A percentile compares a stretch with the other conserved stretches of the same genome.
Evolutionary conservation across 257 asterid species (phyloP).

Genomic region (Solanum piurae): DNA sequence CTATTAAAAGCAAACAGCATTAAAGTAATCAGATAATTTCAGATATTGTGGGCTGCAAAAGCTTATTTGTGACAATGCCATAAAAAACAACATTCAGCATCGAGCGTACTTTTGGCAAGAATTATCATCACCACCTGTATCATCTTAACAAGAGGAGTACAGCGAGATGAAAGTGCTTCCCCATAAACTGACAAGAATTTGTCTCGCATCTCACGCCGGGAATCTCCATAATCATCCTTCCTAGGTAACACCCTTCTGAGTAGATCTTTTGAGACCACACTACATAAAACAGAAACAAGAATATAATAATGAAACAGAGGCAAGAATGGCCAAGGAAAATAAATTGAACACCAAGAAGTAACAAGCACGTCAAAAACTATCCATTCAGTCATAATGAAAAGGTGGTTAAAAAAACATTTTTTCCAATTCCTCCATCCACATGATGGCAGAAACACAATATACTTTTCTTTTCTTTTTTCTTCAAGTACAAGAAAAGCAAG

Average conservation of each 20-base stretch:
- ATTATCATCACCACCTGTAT: slow-evolving; percentile 67
- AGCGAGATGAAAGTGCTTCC: slow-evolving; percentile 72
- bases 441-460: not conserved
- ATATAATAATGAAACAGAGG: not conserved
- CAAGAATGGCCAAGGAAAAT: not conserved
- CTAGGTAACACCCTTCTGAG: slow-evolving; percentile 47
- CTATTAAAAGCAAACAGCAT: not conserved
- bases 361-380: not conserved
- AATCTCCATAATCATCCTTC: slow-evolving; percentile 53
- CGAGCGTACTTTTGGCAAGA: slow-evolving; percentile 5
- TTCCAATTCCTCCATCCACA: not conserved
- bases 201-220: slow-evolving; percentile 39
- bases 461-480: not conserved
- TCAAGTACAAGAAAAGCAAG: not conserved
- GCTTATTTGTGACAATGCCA: not conserved
- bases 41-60: not conserved
- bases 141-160: slow-evolving; percentile 69
- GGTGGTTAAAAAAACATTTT: not conserved
- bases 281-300: slow-evolving; percentile 9
- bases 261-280: slow-evolving; percentile 72
- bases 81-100: not conserved
- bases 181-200: slow-evolving; percentile 53
- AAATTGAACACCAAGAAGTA: not conserved
- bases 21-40: not conserved
- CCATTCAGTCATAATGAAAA: not conserved